phyloP scores from a whole-genome alignment of 495 filamentous ascomycete genomes.

The Penicillium atrosanguineum region DNA sequence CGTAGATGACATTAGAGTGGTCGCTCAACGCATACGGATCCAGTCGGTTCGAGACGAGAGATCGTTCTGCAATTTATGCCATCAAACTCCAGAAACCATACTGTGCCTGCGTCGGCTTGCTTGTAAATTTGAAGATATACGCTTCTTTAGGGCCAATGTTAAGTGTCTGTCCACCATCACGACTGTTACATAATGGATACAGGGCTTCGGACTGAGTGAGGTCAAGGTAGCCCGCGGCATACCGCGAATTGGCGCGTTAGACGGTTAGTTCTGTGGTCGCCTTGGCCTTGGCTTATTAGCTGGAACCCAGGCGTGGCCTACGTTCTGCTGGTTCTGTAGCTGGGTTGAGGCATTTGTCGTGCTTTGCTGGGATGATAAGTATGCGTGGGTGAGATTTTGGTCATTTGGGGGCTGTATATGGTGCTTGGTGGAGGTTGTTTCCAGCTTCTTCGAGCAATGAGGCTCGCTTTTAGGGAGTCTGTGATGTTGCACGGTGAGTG shows the following conservation, averaged over 20 bases:
- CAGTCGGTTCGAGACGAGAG: constrained; percentile 25
- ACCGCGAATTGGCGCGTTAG: too few relatives aligned
- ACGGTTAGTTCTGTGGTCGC: too few relatives aligned
- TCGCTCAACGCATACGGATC: constrained; percentile 28
- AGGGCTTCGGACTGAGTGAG: background rate
- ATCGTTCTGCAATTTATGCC: constrained; percentile 21
- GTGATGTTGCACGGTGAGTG: too few relatives aligned
- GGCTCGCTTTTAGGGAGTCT: too few relatives aligned
- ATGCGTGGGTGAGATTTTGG: background rate
- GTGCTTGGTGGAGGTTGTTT: background rate
- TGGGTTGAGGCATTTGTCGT: background rate
- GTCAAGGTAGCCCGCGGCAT: too few relatives aligned
- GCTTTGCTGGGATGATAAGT: background rate
- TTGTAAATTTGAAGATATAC: constrained; percentile 26
- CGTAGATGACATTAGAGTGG: constrained; percentile 28
- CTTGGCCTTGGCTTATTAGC: too few relatives aligned
- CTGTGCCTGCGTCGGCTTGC: constrained; percentile 25
- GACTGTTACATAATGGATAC: background rate
- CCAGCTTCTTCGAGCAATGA: too few relatives aligned
- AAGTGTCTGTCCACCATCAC: background rate
- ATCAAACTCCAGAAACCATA: constrained; percentile 39
- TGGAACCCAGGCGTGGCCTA: too few relatives aligned
- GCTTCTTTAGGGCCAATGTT: constrained; percentile 10
- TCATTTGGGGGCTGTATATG: background rate
- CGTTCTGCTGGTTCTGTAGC: too few relatives aligned